Evolutionary conservation across 2,329 filamentous ascomycete genomes (phyloP), one percentile per base, ranked within the genome.

Genomic region (Knufia petricola): DNA sequence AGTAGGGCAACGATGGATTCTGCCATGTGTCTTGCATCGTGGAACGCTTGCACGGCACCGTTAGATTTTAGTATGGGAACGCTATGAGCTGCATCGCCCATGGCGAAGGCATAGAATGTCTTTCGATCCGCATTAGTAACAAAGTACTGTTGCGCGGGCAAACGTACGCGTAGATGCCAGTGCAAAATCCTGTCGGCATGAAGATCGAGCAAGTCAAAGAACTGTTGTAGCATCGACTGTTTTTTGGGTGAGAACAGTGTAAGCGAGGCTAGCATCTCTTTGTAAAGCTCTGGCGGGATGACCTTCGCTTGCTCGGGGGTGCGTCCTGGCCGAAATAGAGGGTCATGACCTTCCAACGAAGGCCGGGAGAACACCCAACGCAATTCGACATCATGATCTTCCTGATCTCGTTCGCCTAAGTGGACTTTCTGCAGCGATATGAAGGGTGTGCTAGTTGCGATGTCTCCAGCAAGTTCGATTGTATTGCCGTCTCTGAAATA

Each of bases 31-130:
- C 17, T 46, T 9, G 45, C 45, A 20, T 48, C 45, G 21, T 48
- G 31, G 32, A 48, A 15, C 8, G 45, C 45, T 13, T 26, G 13
- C 8, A 20, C 38, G 13, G 45, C 45, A 15, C 45, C 45, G 8
- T 28, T 4, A 12, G 45, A 48, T 9, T 15, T 30, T 7, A 48
- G 9, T 12, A 39, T 9, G 3, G 45, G 45, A 4, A 48, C 12
- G 10, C 21, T 17, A 19, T 40, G 45, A 20, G 45, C 45, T 8
- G 45, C 34, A 39, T 48, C 45, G 8, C 45, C 45, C n/a, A 48
- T 48, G 10, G 24, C 3, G 10, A 38, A 8, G 23, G 28, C 21
- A 3, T 31, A 2, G n/a, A 28, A 28, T 4, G 2, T 7, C 7
- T 20, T 13, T 20, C 19, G 9, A n/a, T 13, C 6, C 3, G 32